Percentiles rank a stretch among this genome's conserved stretches.
Evolutionary conservation across 352 stramenopile genomes (phyloP).

Genomic region (Globisporangium heterothallicum): DNA sequence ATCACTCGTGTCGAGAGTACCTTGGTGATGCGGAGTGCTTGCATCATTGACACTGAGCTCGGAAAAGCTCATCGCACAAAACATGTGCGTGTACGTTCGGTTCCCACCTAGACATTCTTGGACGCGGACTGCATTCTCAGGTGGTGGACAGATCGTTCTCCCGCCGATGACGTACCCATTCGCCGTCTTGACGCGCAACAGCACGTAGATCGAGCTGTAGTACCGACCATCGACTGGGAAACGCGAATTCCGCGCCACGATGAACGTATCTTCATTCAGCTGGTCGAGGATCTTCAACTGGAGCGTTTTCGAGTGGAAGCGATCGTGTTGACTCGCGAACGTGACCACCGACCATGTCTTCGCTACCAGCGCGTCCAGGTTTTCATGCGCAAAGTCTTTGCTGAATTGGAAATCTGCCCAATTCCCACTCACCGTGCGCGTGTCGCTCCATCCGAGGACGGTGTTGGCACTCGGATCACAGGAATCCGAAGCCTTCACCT

Average conservation of each 20-base stretch:
- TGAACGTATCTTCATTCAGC: conserved; percentile 17
- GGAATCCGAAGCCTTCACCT: conserved; percentile 7
- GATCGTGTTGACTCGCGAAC: conserved; percentile 9
- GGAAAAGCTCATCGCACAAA: conserved; percentile 7
- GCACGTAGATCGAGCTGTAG: conserved; percentile 17
- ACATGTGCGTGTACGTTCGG: conserved; percentile 14
- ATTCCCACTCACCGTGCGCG: conserved; percentile 8
- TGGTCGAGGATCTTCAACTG: conserved; percentile 36
- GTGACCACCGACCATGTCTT: conserved; percentile 29
- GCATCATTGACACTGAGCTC: not conserved
- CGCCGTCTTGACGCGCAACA: conserved; percentile 13
- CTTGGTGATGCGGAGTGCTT: too few species aligned
- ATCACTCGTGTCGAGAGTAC: too few species aligned
- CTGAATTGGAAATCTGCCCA: conserved; percentile 23
- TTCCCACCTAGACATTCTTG: conserved; percentile 1
- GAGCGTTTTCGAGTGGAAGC: conserved; percentile 24
- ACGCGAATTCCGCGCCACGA: conserved; percentile 19
- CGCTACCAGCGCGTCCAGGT: conserved; percentile 12
- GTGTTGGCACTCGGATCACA: conserved; percentile 15
- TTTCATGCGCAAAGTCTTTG: conserved; percentile 22
- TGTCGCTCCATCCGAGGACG: conserved; percentile 30
- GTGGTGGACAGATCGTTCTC: conserved; percentile 20
- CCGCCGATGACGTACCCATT: conserved; percentile 20
- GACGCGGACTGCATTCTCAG: conserved; percentile 14
- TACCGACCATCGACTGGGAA: conserved; percentile 13